These are phyloP conservation scores for Dothistroma pini DNA, from an alignment of 2,329 filamentous ascomycete species.

Conservation along the genomic window DNA sequence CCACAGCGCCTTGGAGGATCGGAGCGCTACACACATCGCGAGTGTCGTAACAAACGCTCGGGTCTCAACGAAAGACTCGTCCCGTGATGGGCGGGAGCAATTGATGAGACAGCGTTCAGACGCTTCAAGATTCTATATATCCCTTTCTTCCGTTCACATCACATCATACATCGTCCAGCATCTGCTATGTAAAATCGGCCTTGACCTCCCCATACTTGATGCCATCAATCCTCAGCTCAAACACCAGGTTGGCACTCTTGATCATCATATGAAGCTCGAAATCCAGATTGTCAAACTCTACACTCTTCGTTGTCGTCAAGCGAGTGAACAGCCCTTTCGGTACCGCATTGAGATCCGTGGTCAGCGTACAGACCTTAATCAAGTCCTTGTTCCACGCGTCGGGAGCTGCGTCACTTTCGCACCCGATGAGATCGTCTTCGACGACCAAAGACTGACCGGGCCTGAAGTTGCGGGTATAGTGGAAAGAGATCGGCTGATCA, in stretches of 20 bases:
- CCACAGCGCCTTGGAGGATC: too few species aligned
- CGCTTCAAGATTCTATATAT: neutral
- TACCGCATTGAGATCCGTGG: constrained; percentile 73
- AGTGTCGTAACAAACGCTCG: too few species aligned
- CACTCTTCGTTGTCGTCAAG: constrained; percentile 69
- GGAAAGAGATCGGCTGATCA: constrained; percentile 71
- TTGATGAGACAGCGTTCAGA: too few species aligned
- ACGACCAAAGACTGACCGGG: constrained; percentile 73
- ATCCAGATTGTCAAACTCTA: constrained; percentile 78
- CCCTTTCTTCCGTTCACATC: neutral
- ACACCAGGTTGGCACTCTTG: constrained; percentile 70
- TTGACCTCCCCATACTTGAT: constrained; percentile 73
- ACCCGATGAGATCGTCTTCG: constrained; percentile 75
- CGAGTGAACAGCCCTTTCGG: constrained; percentile 70
- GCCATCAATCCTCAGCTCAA: constrained; percentile 75
- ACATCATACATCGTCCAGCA: neutral
- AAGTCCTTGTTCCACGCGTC: constrained; percentile 50
- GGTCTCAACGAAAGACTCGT: too few species aligned
- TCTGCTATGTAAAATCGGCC: constrained; percentile 67
- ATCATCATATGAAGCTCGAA: constrained; percentile 82
- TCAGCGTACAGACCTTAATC: constrained; percentile 69
- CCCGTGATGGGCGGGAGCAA: too few species aligned
- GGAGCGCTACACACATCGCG: too few species aligned
- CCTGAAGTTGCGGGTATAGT: constrained; percentile 81
- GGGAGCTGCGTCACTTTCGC: constrained; percentile 65